Evolutionary conservation across 2,329 filamentous ascomycete species (phyloP), one percentile per base, ranked within the genome.

Genomic region (Hansfordia pulvinata): DNA sequence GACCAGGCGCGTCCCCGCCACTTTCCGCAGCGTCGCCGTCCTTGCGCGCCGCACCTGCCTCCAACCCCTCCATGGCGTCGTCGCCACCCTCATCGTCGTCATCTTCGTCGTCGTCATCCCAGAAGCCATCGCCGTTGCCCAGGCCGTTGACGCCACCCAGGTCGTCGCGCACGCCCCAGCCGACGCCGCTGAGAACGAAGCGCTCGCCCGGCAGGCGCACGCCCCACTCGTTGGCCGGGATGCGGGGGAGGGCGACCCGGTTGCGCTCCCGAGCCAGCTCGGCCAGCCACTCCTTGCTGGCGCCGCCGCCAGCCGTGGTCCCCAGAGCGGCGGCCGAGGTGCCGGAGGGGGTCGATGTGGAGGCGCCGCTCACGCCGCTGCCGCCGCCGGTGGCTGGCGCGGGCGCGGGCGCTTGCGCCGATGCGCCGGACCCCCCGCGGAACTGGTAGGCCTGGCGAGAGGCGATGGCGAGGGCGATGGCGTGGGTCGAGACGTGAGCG

Each of bases 251-350:
- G 2, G 64, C 66, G 16, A 77, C 59, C 40, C 69, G 69, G 53
- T 85, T 85, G 35, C 75, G 58, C 44, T 79, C 73, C 35, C 65
- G 60, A 9, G 79, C 81, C n/a, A 84, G 58, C 46, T 85, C 78
- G 30, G 76, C 56, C 57, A 86, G 62, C 50, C 79, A 85, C 37
- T 88, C 81, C 46, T 86, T 86, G 48, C 62, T 69, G 26, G 70
- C 56, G 7, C 67, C 68, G 18, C 64, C 53, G 6, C 52, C 54
- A 3, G 46, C 50, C n/a, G n/a, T n/a, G n/a, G n/a, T n/a, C n/a
- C n/a, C n/a, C n/a, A n/a, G n/a, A n/a, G n/a, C n/a, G n/a, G n/a
- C n/a, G n/a, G n/a, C n/a, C n/a, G n/a, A n/a, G n/a, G n/a, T n/a
- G n/a, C n/a, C n/a, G n/a, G n/a, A n/a, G n/a, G n/a, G n/a, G n/a